Conservation (phyloP, 495 filamentous ascomycete species). For the Penicillium cosmopolitanum region DNA sequence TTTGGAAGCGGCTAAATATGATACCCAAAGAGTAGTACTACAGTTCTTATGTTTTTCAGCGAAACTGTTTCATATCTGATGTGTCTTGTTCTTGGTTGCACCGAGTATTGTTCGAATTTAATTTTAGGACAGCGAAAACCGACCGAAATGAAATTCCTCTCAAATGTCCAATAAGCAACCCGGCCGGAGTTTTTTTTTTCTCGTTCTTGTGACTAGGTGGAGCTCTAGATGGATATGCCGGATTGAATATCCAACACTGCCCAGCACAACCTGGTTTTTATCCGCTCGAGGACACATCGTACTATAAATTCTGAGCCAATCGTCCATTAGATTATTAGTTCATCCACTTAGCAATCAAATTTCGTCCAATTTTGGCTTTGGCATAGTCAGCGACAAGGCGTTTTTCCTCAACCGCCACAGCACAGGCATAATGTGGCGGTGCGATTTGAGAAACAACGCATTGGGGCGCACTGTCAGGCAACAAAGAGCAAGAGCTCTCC, state of each 20-base stretch:
- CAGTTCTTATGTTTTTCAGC: neutral
- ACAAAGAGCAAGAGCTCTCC: neutral
- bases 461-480: neutral
- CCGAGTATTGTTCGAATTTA: neutral
- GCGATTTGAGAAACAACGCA: neutral
- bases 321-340: neutral
- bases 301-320: neutral
- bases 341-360: neutral
- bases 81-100: neutral
- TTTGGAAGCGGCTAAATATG: slow-evolving; percentile 11
- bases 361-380: neutral
- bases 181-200: too few species aligned
- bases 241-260: too few species aligned
- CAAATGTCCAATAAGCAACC: too few species aligned
- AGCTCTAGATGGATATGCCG: too few species aligned
- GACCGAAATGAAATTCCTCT: too few species aligned
- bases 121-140: too few species aligned
- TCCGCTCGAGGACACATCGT: too few species aligned
- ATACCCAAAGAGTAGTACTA: neutral
- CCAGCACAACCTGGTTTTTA: too few species aligned
- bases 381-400: neutral
- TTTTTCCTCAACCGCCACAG: neutral
- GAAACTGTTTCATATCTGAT: too few species aligned
- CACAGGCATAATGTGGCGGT: neutral
- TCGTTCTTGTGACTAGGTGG: too few species aligned